Conservation (phyloP, 2,329 filamentous ascomycete genomes). For the Aspergillus fijiensis region DNA sequence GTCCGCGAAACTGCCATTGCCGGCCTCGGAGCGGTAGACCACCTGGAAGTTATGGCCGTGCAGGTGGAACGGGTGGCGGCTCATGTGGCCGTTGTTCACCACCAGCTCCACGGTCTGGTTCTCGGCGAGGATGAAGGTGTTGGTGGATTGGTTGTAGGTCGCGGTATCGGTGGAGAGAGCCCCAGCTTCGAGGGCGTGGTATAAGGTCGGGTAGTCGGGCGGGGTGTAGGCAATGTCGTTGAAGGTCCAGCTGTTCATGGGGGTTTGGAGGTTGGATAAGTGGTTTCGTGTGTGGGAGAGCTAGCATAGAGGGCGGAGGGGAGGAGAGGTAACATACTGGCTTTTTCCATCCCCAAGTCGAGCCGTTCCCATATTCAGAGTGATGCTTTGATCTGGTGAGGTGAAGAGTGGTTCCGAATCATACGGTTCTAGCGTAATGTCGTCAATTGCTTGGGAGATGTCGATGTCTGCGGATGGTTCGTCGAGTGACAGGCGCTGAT, state of each 20-base stretch:
- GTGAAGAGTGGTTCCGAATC: not conserved
- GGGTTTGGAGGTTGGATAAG: not conserved
- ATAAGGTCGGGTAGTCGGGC: conserved; percentile 75
- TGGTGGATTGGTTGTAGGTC: conserved; percentile 64
- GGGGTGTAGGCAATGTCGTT: conserved; percentile 73
- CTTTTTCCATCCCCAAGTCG: conserved; percentile 14
- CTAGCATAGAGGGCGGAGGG: conserved; percentile 50
- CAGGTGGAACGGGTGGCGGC: conserved; percentile 72
- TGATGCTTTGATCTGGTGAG: conserved; percentile 13
- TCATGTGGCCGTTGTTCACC: conserved; percentile 41
- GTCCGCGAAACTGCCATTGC: conserved; percentile 25
- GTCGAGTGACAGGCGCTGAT: conserved; percentile 35
- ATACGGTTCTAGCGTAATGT: conserved; percentile 44
- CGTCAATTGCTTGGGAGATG: conserved; percentile 64
- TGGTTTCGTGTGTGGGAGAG: conserved; percentile 33
- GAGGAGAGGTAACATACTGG: conserved; percentile 48
- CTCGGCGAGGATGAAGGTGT: conserved; percentile 65
- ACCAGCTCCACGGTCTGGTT: conserved; percentile 47
- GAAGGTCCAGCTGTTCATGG: conserved; percentile 49
- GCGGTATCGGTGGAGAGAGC: conserved; percentile 54
- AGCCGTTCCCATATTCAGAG: conserved; percentile 59
- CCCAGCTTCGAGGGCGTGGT: conserved; percentile 65
- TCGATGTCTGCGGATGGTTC: conserved; percentile 49
- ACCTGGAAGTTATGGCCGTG: conserved; percentile 76
- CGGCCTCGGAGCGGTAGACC: conserved; percentile 29